Evolutionary conservation across 495 filamentous ascomycete genomes (phyloP), one percentile per base, ranked within the genome.

Genomic region (Zalerion maritima): DNA sequence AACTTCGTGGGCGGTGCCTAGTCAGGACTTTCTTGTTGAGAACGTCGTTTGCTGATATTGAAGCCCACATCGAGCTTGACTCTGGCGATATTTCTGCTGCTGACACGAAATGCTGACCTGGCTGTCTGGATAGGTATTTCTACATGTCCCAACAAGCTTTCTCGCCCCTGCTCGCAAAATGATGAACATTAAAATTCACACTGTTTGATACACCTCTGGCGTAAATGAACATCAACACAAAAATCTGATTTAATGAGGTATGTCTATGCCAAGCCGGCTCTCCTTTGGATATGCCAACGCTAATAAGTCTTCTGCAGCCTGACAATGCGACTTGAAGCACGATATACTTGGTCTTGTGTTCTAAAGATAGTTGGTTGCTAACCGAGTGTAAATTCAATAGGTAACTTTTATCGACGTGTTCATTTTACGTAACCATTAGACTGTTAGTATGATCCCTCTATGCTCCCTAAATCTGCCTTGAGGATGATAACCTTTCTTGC

Each of bases 201-300:
- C 85, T 94, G 81, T 94, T 84, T 86, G 85, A 94, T 70, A 73
- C 59, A 59, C 54, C 53, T 57, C 42, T 55, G 47, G 33, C 45
- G 73, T 75, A 64, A 55, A 76, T 91, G 84, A 89, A 80, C 77
- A 69, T 68, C 41, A 35, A 58, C 52, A 62, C 67, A 82, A 87
- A n/a, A 89, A 77, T 92, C 85, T 94, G 85, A 94, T 94, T 85
- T 91, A 91, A 89, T 89, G 81, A 87, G 81, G 79, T 86, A 62
- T 58, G 69, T 62, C 13, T 7, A 11, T 7, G 17, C 22, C 13
- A 12, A 5, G 13, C 20, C 6, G n/a, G 14, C 11, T 16, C 6
- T 14, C 6, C 3, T 22, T n/a, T 28, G 2, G 14, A 28, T 12
- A 6, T 9, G 29, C 12, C n/a, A 23, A 31, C 43, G 48, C 69